These are phyloP conservation scores for Alternaria consortialis DNA, from an alignment of 2,329 filamentous ascomycete species.

Conservation along the genomic window DNA sequence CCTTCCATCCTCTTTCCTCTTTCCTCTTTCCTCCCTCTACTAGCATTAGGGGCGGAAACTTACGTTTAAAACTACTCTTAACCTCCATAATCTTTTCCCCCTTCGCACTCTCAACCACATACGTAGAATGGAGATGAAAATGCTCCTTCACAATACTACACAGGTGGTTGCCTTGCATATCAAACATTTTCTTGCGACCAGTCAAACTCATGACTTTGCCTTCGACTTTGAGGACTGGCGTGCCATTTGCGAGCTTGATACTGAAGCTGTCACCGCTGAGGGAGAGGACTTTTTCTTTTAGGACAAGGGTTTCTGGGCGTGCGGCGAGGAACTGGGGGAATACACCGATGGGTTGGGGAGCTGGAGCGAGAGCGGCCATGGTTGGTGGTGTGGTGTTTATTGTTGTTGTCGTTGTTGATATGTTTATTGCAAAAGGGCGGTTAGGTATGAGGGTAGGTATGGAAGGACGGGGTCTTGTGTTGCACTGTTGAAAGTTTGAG, in stretches of 20 bases:
- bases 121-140: conserved; percentile 63
- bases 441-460: background rate
- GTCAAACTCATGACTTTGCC: conserved; percentile 64
- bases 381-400: conserved; percentile 8
- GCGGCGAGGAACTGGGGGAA: conserved; percentile 41
- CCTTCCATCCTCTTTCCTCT: background rate
- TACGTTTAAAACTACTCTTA: conserved; percentile 64
- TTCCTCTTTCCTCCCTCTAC: background rate
- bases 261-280: conserved; percentile 71
- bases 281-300: conserved; percentile 70
- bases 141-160: conserved; percentile 67
- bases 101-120: conserved; percentile 57
- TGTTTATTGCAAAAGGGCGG: background rate
- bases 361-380: conserved; percentile 24
- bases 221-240: conserved; percentile 64
- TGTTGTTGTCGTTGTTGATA: background rate
- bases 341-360: conserved; percentile 37
- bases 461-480: background rate
- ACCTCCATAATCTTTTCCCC: conserved; percentile 63
- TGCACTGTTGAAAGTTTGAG: background rate
- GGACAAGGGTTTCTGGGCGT: conserved; percentile 58
- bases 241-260: conserved; percentile 64
- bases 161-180: conserved; percentile 63
- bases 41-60: conserved; percentile 35
- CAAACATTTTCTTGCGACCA: conserved; percentile 65